A percentile compares a stretch with the other conserved stretches of the same genome.
These are phyloP conservation scores for Wallemia mellicola DNA, from an alignment of 1,284 basidiomycete genomes.

Conservation along the genomic window DNA sequence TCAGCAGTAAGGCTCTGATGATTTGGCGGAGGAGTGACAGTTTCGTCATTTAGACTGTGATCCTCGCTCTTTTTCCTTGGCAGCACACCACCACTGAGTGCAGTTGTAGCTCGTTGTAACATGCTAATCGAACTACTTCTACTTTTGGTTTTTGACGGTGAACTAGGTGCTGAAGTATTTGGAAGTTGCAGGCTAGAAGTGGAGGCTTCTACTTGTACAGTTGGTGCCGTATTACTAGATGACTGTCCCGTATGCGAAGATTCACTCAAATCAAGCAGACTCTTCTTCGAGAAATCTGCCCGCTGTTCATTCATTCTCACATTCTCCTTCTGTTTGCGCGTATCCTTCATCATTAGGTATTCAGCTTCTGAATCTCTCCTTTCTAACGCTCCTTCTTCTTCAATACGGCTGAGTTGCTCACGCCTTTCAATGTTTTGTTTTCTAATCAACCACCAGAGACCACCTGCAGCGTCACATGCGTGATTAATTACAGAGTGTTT, in stretches of 20 bases:
- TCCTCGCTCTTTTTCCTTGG: conserved; percentile 32
- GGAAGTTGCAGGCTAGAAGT: conserved; percentile 6
- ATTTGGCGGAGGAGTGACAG: background rate
- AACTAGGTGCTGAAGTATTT: conserved; percentile 8
- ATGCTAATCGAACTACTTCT: conserved; percentile 66
- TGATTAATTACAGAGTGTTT: conserved; percentile 68
- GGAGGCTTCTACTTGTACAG: background rate
- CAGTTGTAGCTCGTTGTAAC: conserved; percentile 71
- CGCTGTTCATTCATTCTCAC: background rate
- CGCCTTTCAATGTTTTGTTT: conserved; percentile 37
- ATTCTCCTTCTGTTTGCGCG: conserved; percentile 10
- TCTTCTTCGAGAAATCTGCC: background rate
- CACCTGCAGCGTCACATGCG: conserved; percentile 72
- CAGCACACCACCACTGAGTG: conserved; percentile 39
- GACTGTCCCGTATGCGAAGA: too few relatives aligned
- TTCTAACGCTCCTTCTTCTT: conserved; percentile 12
- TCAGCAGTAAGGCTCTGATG: too few relatives aligned
- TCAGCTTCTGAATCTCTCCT: conserved; percentile 8
- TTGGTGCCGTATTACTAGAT: background rate
- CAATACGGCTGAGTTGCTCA: conserved; percentile 12
- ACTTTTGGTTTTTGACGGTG: conserved; percentile 20
- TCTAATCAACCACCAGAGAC: conserved; percentile 88
- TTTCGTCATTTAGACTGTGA: background rate
- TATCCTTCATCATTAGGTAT: conserved; percentile 9
- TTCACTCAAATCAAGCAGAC: background rate